Percentiles rank a stretch among this genome's conserved stretches.
Evolutionary conservation across 108 stramenopile species (phyloP).

Genomic region (Asterionellopsis glacialis): DNA sequence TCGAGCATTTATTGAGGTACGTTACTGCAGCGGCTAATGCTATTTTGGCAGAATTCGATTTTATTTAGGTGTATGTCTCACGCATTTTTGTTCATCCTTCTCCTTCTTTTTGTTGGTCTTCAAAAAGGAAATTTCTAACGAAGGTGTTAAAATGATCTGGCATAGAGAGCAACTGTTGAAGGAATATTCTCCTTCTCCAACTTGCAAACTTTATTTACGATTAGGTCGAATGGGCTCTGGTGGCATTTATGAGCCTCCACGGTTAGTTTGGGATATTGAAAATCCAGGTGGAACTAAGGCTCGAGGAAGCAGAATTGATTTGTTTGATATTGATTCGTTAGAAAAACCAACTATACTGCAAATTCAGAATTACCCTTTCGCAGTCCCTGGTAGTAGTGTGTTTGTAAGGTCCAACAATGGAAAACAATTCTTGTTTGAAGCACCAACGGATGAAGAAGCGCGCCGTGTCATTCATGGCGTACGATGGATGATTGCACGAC

Average conservation of each 20-base stretch:
- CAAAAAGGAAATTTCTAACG: conserved; percentile 5
- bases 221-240: conserved; percentile 7
- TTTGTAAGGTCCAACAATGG: conserved; percentile 19
- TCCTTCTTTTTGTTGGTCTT: too few species aligned
- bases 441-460: conserved; percentile 21
- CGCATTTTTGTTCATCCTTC: too few species aligned
- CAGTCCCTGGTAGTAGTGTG: conserved; percentile 35
- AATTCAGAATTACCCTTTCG: conserved; percentile 33
- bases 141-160: conserved; percentile 28
- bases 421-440: conserved; percentile 29
- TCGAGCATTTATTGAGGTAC: too few species aligned
- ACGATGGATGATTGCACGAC: conserved; percentile 42
- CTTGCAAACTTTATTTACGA: conserved; percentile 10
- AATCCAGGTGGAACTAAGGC: conserved; percentile 8
- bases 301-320: conserved; percentile 17
- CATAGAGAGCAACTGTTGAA: conserved; percentile 5
- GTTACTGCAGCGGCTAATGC: too few species aligned
- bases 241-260: conserved; percentile 30
- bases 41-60: too few species aligned
- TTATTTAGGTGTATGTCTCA: too few species aligned
- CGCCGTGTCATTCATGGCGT: conserved; percentile 44
- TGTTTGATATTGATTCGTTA: conserved; percentile 48
- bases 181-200: conserved; percentile 6
- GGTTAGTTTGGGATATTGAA: conserved; percentile 29
- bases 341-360: conserved; percentile 28